Evolutionary conservation across 2,329 filamentous ascomycete genomes (phyloP).

Genomic region (Sarocladium oryzae): DNA sequence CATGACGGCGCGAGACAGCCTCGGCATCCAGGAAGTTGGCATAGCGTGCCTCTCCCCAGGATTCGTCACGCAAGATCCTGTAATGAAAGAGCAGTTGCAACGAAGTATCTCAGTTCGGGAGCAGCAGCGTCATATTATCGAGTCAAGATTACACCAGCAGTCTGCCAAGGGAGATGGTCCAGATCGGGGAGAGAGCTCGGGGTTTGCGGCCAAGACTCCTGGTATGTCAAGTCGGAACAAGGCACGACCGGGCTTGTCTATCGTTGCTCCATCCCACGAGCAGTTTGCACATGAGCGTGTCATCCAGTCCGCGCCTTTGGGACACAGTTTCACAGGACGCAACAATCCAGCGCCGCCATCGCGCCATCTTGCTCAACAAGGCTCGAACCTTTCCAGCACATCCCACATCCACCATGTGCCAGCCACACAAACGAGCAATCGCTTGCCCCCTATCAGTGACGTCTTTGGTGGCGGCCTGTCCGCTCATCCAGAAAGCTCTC

Average conservation of each 20-base stretch:
- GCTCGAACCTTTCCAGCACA: conserved; percentile 73
- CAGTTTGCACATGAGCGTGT: conserved; percentile 91
- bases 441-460: conserved; percentile 87
- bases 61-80: conserved; percentile 93
- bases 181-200: conserved; percentile 42
- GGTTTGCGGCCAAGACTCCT: conserved; percentile 63
- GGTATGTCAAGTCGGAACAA: conserved; percentile 69
- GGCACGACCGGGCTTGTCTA: conserved; percentile 74
- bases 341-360: conserved; percentile 71
- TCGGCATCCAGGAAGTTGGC: conserved; percentile 87
- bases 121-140: conserved; percentile 91
- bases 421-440: conserved; percentile 82
- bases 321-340: conserved; percentile 91
- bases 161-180: conserved; percentile 70
- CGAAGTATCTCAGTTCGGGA: conserved; percentile 89
- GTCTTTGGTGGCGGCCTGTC: conserved; percentile 81
- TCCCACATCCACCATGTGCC: conserved; percentile 89
- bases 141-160: conserved; percentile 81
- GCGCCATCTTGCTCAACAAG: conserved; percentile 72
- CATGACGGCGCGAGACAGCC: conserved; percentile 69
- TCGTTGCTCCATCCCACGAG: conserved; percentile 87
- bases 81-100: conserved; percentile 92
- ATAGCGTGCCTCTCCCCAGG: conserved; percentile 91
- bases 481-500: conserved; percentile 49
- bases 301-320: conserved; percentile 90